A percentile compares a stretch with the other conserved stretches of the same genome.
These are phyloP conservation scores for Fusarium sp. DNA, from an alignment of 2,329 filamentous ascomycete species.

Conservation along the genomic window DNA sequence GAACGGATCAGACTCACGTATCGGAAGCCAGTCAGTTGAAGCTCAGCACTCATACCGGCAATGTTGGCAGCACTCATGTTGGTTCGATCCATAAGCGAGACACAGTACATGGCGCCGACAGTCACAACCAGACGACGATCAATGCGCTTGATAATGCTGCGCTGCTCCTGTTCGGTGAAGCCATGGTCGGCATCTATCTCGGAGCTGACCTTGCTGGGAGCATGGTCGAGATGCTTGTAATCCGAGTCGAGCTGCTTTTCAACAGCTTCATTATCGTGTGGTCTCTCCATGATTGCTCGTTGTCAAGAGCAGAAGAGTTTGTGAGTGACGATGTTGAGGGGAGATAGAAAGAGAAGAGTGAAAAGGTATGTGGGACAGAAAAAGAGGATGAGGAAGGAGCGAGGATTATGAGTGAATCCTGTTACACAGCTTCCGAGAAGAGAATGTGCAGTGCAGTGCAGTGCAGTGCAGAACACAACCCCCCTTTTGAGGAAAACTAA, in stretches of 20 bases:
- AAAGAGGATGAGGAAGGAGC: constrained; percentile 8
- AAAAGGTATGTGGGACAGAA: background rate
- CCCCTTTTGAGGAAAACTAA: constrained; percentile 15
- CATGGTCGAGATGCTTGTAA: constrained; percentile 42
- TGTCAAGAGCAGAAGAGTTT: background rate
- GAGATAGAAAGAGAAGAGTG: background rate
- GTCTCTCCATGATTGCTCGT: constrained; percentile 43
- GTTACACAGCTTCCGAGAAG: constrained; percentile 30
- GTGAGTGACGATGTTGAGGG: background rate
- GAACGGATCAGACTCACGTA: constrained; percentile 52
- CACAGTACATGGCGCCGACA: constrained; percentile 76
- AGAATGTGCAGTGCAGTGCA: constrained; percentile 2
- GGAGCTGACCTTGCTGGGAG: constrained; percentile 41
- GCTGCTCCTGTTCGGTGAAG: constrained; percentile 72
- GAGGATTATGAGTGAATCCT: constrained; percentile 13
- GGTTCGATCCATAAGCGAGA: constrained; percentile 82
- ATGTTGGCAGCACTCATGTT: constrained; percentile 80
- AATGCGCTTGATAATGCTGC: constrained; percentile 74
- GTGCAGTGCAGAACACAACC: constrained; percentile 11
- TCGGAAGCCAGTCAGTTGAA: constrained; percentile 59
- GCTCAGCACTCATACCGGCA: constrained; percentile 69
- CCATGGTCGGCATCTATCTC: constrained; percentile 53
- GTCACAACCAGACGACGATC: constrained; percentile 74
- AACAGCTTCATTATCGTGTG: constrained; percentile 26
- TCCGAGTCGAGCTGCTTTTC: constrained; percentile 48